Conservation (phyloP, 1,284 basidiomycete genomes). For the Hypsizygus ulmarius region DNA sequence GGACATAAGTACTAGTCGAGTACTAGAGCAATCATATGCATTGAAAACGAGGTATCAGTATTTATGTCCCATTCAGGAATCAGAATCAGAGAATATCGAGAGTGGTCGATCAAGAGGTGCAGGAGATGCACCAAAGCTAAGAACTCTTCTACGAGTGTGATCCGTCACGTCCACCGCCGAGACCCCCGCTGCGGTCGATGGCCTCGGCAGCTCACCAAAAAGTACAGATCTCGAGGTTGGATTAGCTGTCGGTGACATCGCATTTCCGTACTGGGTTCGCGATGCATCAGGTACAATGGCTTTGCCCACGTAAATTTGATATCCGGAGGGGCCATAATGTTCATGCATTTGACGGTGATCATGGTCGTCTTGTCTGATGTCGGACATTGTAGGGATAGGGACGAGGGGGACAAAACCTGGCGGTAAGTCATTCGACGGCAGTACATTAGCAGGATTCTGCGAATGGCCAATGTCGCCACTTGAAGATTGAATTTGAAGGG, state of each 20-base stretch:
- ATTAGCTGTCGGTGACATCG: conserved; percentile 5
- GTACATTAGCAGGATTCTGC: conserved; percentile 14
- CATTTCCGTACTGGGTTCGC: conserved; percentile 5
- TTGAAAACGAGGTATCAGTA: too few relatives aligned
- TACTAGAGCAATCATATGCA: too few relatives aligned
- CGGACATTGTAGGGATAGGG: conserved; percentile 13
- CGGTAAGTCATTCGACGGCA: conserved; percentile 28
- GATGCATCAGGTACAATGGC: conserved; percentile 4
- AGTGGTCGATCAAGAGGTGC: conserved; percentile 16
- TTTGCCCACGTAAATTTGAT: conserved; percentile 7
- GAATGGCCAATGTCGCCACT: neutral
- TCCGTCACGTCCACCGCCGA: neutral
- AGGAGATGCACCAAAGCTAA: conserved; percentile 15
- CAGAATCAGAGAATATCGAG: conserved; percentile 24
- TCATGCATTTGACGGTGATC: neutral
- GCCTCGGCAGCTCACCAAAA: conserved; percentile 8
- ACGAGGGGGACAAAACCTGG: conserved; percentile 35
- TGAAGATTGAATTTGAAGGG: neutral
- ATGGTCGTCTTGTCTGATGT: conserved; percentile 8
- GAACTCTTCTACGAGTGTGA: conserved; percentile 4
- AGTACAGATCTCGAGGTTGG: conserved; percentile 4
- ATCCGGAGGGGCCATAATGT: conserved; percentile 1
- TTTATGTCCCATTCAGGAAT: neutral
- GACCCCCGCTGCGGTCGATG: conserved; percentile 5
- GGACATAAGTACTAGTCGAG: too few relatives aligned